Percentiles rank a stretch among this genome's conserved stretches.
phyloP scores from a whole-genome alignment of 306 rosid species.

The Quillaja saponaria region DNA sequence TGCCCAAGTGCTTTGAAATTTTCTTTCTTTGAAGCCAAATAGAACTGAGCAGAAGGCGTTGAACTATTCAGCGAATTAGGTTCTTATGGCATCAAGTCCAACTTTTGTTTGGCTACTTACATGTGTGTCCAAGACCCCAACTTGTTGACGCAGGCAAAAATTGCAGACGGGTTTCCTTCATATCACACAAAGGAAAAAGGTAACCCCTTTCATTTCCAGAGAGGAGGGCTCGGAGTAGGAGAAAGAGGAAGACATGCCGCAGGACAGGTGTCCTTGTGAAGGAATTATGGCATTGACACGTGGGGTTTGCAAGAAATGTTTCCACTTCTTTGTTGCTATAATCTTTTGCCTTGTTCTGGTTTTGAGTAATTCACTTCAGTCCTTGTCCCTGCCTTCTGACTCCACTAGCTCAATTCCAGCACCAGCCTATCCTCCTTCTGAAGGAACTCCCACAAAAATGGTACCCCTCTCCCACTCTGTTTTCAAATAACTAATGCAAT shows the following conservation, averaged over 20 bases:
- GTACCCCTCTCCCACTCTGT: constrained; percentile 15
- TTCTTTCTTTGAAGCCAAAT: no score
- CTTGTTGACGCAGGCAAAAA: background rate
- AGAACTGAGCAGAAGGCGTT: no score
- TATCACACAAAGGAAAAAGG: no score
- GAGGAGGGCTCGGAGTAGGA: background rate
- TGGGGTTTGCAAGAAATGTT: constrained; percentile 15
- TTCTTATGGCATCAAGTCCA: background rate
- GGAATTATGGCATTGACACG: constrained; percentile 20
- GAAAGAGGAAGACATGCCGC: constrained; percentile 26
- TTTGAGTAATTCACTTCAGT: background rate
- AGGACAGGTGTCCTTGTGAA: constrained; percentile 37
- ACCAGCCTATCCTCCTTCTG: background rate
- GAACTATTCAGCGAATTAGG: background rate
- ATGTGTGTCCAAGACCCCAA: background rate
- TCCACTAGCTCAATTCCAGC: constrained; percentile 3
- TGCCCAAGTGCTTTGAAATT: no score
- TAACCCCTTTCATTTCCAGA: background rate
- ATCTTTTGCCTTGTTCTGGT: constrained; percentile 18
- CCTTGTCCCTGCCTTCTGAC: constrained; percentile 3
- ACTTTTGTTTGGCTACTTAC: background rate
- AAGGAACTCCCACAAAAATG: constrained; percentile 17
- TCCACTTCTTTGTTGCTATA: constrained; percentile 4
- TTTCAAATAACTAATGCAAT: background rate
- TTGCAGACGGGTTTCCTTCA: background rate